Evolutionary conservation across 2,329 filamentous ascomycete genomes (phyloP).

Genomic region (Xylariomycetidae sp.): DNA sequence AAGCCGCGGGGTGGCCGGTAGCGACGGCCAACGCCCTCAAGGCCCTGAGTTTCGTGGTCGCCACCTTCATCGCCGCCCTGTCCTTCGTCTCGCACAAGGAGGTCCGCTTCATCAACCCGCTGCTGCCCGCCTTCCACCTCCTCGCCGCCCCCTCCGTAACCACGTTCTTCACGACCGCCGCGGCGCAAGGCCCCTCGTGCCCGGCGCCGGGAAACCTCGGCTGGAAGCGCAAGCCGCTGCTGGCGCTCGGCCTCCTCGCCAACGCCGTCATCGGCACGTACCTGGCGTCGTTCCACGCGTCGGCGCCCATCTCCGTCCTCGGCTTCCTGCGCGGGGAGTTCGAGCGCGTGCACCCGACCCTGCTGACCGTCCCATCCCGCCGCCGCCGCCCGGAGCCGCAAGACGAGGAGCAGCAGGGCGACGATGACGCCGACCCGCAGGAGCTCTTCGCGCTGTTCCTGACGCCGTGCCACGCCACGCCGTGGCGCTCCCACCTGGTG

Average conservation of each 20-base stretch:
- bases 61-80: slow-evolving; percentile 56
- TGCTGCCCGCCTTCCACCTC: slow-evolving; percentile 80
- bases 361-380: slow-evolving; percentile 25
- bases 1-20: slow-evolving; percentile 29
- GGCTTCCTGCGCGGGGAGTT: slow-evolving; percentile 70
- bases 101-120: slow-evolving; percentile 91
- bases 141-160: slow-evolving; percentile 64
- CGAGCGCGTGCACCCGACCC: slow-evolving; percentile 47
- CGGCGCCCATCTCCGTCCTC: slow-evolving; percentile 70
- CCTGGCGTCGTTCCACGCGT: slow-evolving; percentile 70
- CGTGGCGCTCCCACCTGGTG: slow-evolving; percentile 85
- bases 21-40: slow-evolving; percentile 39
- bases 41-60: slow-evolving; percentile 51
- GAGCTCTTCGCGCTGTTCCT: slow-evolving; percentile 71
- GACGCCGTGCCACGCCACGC: slow-evolving; percentile 93
- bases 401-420: slow-evolving; percentile 9
- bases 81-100: slow-evolving; percentile 91
- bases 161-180: slow-evolving; percentile 53
- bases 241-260: slow-evolving; percentile 51
- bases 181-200: slow-evolving; percentile 18
- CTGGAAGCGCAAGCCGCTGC: slow-evolving; percentile 48
- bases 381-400: slow-evolving; percentile 17
- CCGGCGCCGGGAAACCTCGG: slow-evolving; percentile 19
- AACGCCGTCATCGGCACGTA: slow-evolving; percentile 72
- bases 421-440: slow-evolving; percentile 18